Evolutionary conservation across 495 filamentous ascomycete species (phyloP).

Genomic region (Neurospora sp.): DNA sequence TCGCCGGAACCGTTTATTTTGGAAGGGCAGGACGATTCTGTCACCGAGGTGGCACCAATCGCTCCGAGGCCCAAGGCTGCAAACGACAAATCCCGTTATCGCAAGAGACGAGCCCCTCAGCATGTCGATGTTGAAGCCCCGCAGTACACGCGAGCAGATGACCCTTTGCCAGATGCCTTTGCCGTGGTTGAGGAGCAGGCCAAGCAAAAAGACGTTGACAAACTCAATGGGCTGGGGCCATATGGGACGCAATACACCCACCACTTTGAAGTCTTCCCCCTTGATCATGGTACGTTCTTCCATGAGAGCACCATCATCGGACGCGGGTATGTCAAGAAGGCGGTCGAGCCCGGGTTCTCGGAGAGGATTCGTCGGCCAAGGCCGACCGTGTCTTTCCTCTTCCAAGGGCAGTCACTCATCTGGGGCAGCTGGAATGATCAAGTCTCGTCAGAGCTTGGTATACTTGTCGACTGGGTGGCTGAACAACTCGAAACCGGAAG

Average conservation of each 20-base stretch:
- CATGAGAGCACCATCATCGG: conserved; percentile 70
- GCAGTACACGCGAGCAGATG: conserved; percentile 38
- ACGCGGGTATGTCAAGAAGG: conserved; percentile 51
- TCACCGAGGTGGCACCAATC: conserved; percentile 15
- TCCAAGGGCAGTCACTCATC: conserved; percentile 40
- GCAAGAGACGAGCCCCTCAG: conserved; percentile 43
- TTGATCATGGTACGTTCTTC: conserved; percentile 61
- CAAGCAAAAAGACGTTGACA: conserved; percentile 18
- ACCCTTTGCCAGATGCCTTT: conserved; percentile 29
- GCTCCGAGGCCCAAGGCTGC: conserved; percentile 17
- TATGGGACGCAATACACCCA: conserved; percentile 59
- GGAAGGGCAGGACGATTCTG: neutral
- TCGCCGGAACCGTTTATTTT: neutral
- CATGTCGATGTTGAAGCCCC: conserved; percentile 40
- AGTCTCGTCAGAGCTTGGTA: conserved; percentile 57
- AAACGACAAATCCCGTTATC: conserved; percentile 19
- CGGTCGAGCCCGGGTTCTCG: conserved; percentile 26
- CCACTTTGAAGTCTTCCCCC: conserved; percentile 62
- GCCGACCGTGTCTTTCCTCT: conserved; percentile 23
- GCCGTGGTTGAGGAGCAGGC: conserved; percentile 2
- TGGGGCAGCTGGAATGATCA: conserved; percentile 66
- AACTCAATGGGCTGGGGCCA: conserved; percentile 46
- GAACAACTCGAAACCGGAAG: conserved; percentile 25
- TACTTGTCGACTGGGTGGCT: conserved; percentile 45
- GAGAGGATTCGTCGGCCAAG: conserved; percentile 18